These are phyloP conservation scores for Pseudocercospora ulei DNA, from an alignment of 2,329 filamentous ascomycete species.

Conservation along the genomic window DNA sequence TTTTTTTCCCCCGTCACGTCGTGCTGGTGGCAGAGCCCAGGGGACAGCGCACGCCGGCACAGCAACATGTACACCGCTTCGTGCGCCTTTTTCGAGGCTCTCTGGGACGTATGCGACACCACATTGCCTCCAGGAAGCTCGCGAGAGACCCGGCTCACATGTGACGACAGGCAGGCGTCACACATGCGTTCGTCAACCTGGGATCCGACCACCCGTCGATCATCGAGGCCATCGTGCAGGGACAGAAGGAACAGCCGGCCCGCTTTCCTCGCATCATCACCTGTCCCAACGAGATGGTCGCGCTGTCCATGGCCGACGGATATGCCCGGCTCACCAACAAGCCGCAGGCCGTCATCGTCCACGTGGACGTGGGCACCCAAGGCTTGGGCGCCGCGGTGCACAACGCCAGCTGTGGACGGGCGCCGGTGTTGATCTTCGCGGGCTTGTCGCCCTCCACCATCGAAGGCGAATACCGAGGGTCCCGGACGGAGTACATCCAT, in stretches of 20 bases:
- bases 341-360: slow-evolving; percentile 67
- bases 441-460: slow-evolving; percentile 67
- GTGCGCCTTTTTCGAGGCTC: slow-evolving; percentile 71
- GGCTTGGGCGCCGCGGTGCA: slow-evolving; percentile 68
- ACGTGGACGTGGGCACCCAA: slow-evolving; percentile 75
- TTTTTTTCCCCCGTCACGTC: too few species aligned
- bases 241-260: slow-evolving; percentile 55
- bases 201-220: slow-evolving; percentile 67
- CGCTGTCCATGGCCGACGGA: slow-evolving; percentile 67
- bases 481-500: slow-evolving; percentile 74
- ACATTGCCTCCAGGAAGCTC: background rate
- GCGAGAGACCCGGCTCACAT: background rate
- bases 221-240: slow-evolving; percentile 70
- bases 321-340: slow-evolving; percentile 63
- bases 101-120: slow-evolving; percentile 52
- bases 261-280: slow-evolving; percentile 66
- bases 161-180: slow-evolving; percentile 43
- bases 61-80: slow-evolving; percentile 56
- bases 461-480: slow-evolving; percentile 66
- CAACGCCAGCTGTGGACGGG: slow-evolving; percentile 65
- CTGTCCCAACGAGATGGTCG: slow-evolving; percentile 79
- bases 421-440: slow-evolving; percentile 67
- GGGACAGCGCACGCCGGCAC: background rate
- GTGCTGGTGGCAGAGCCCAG: background rate
- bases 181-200: slow-evolving; percentile 56